Base-by-base conservation (phyloP, 2,329 filamentous ascomycete genomes). In the Orbilia oligospora region DNA sequence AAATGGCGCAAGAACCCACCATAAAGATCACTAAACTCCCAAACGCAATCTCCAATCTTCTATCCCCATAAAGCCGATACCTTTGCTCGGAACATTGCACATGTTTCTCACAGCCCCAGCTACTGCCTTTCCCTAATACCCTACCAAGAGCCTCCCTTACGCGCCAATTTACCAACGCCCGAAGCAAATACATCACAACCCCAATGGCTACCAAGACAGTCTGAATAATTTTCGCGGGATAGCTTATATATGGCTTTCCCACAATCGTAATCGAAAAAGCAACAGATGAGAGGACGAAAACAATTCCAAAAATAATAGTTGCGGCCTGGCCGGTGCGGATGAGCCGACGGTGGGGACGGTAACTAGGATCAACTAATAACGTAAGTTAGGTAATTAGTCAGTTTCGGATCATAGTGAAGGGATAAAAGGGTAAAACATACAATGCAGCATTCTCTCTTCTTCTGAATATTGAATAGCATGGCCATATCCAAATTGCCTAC, bases 21-120 rank as follows among this genome's bases (percentile, higher is more conserved):
- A 51, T 48, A 16, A 61, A 2, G 41, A 63, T 14, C 14, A 53
- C 46, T 18, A 71, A 51, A 36, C 41, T 51, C n/a, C 38, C 51
- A 46, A 77, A 46, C 16, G 41, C 51, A 12, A 63, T 18, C 53
- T 77, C 73, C 33, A 71, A 36, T 6, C 48, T n/a, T 44, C 16
- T 58, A 36, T 51, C 66, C 36, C 72, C 66, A 53, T 76, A 76
- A 14, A 76, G 27, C 22, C 36, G n/a, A 66, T 70, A 76, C 16
- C 58, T 51, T 49, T 76, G 66, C n/a, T 71, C 48, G 8, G 14
- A 18, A 44, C 72, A 76, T 0, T 46, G 9, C 5, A 5, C 30
- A 36, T 76, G 55, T 14, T 24, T 20, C 16, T 66, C 36, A n/a
- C 72, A 76, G 3, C 72, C 72, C 56, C 51, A 56, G 0, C 16